These are phyloP conservation scores for Carpinus viminea DNA, from an alignment of 306 rosid species.

Conservation along the genomic window DNA sequence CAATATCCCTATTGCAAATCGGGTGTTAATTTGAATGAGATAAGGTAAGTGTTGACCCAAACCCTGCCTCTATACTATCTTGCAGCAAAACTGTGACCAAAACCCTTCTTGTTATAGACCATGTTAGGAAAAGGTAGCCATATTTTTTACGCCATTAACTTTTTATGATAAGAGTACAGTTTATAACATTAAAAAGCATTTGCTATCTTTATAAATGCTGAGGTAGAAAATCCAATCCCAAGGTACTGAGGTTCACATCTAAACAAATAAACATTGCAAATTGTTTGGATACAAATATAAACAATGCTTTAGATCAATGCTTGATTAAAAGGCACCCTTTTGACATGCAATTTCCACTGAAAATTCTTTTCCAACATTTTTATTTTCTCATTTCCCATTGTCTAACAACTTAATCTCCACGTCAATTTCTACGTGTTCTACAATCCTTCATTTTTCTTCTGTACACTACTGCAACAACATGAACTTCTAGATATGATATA, in stretches of 20 bases:
- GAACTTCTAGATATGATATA: not conserved
- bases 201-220: not conserved
- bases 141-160: not conserved
- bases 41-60: not conserved
- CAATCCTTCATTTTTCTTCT: constrained; percentile 4
- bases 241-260: not conserved
- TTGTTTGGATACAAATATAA: not conserved
- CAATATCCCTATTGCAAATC: too few species aligned
- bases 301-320: constrained; percentile 3
- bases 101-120: not conserved
- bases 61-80: not conserved
- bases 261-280: not conserved
- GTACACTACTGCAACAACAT: not conserved
- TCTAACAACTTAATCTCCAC: constrained; percentile 1
- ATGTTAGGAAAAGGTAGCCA: not conserved
- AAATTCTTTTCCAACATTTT: not conserved
- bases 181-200: not conserved
- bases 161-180: not conserved
- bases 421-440: not conserved
- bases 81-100: not conserved
- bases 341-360: not conserved
- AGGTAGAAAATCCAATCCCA: not conserved
- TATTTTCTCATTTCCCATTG: not conserved
- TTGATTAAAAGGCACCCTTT: not conserved
- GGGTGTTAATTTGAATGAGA: too few species aligned